Evolutionary conservation across 169 alveolate genomes (phyloP).

Genomic region (Babesia divergens): DNA sequence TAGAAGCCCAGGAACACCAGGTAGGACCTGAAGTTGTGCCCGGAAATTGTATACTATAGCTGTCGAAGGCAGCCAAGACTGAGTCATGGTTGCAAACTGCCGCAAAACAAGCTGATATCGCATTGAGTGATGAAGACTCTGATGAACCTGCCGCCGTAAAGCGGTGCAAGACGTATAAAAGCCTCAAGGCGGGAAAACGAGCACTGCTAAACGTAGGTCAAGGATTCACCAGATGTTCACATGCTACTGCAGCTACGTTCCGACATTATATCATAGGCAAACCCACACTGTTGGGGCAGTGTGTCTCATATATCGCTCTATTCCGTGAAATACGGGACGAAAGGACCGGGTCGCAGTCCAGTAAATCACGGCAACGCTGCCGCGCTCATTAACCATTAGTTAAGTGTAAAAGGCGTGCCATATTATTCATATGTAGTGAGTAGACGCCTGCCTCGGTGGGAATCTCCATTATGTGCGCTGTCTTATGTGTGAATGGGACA

Average conservation of each 20-base stretch:
- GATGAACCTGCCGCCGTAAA: slow-evolving; percentile 4
- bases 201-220: slow-evolving; percentile 32
- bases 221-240: background rate
- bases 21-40: background rate
- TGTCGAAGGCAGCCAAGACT: slow-evolving; percentile 40
- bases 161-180: slow-evolving; percentile 26
- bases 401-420: no score
- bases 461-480: no score
- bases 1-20: slow-evolving; percentile 54
- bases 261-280: no score
- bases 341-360: no score
- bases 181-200: slow-evolving; percentile 41
- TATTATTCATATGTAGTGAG: no score
- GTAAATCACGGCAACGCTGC: no score
- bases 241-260: slow-evolving; percentile 39
- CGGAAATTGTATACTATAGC: background rate
- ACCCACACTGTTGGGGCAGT: no score
- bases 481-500: no score
- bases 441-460: no score
- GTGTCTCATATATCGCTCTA: no score
- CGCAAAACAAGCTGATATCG: slow-evolving; percentile 57
- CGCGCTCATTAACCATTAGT: no score
- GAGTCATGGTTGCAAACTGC: slow-evolving; percentile 45
- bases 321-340: no score
- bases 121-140: slow-evolving; percentile 47